phyloP scores from a whole-genome alignment of 2,329 filamentous ascomycete genomes.

The Periconia macrospinosa region DNA sequence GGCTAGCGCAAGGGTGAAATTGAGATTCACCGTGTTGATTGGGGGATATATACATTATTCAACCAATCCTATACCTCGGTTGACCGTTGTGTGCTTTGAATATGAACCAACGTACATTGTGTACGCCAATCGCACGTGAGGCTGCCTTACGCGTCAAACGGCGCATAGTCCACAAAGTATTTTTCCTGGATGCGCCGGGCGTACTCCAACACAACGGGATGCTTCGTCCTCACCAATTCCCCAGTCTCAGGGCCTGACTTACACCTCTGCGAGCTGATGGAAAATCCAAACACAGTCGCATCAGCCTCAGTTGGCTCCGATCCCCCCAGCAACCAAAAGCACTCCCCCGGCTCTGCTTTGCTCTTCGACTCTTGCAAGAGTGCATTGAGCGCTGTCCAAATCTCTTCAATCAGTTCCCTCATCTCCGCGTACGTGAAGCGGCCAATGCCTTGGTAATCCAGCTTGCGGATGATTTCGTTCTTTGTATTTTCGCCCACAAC shows the following conservation, averaged over 20 bases:
- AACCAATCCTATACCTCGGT: no score
- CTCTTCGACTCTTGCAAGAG: slow-evolving; percentile 45
- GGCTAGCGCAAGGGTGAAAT: no score
- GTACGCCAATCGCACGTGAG: background rate
- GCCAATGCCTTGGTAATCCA: slow-evolving; percentile 61
- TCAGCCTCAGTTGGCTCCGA: slow-evolving; percentile 60
- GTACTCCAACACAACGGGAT: slow-evolving; percentile 58
- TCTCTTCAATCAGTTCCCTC: slow-evolving; percentile 48
- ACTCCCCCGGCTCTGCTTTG: slow-evolving; percentile 31
- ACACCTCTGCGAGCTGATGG: slow-evolving; percentile 56
- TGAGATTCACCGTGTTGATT: no score
- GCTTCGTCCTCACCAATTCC: slow-evolving; percentile 47
- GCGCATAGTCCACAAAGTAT: slow-evolving; percentile 62
- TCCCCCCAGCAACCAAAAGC: slow-evolving; percentile 63
- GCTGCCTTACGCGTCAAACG: background rate
- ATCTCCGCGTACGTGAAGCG: slow-evolving; percentile 57
- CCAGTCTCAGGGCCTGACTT: slow-evolving; percentile 55
- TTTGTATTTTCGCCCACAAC: slow-evolving; percentile 56
- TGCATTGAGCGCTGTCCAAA: slow-evolving; percentile 57
- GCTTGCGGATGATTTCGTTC: slow-evolving; percentile 45
- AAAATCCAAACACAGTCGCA: slow-evolving; percentile 60
- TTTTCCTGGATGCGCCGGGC: slow-evolving; percentile 57
- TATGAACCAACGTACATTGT: no score
- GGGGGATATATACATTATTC: no score
- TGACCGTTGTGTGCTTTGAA: no score